Evolutionary conservation across 1,284 basidiomycete genomes (phyloP), one percentile per base, ranked within the genome.

Genomic region (Ceratobasidium sp.): DNA sequence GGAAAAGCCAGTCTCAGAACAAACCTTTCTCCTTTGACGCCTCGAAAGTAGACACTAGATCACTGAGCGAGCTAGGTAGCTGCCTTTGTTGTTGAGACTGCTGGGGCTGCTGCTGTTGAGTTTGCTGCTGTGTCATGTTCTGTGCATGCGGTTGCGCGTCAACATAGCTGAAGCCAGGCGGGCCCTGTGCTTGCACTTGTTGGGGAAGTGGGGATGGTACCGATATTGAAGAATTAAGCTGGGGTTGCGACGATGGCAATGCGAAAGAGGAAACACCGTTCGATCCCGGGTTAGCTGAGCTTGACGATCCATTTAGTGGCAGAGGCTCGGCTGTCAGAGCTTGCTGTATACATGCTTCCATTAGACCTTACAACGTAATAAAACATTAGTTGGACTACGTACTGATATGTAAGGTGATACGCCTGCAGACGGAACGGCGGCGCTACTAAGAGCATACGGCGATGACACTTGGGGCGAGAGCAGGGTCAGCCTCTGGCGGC

Each of bases 31-130:
- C 95, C 85, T 97, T 99, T 79, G 95, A 96, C 64, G 90, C 93
- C 85, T 99, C 97, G 82, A 99, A 99, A 63, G 95, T 97, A 42
- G 93, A 91, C 54, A 99, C 97, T 69, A 99, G 88, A 83, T 98
- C 97, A 20, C 95, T 94, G 81, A 99, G 83, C 58, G 93, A 94
- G 58, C 92, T 92, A 74, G 90, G 96, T 88, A 61, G 81, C 80
- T 77, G 80, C 42, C 81, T 80, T 64, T 80, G 80, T 75, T 82
- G 68, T 31, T 76, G 78, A 15, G 53, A 26, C 42, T 75, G 74
- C 45, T 77, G 67, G 54, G 74, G 79, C 73, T 77, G 78, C 28
- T 76, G 60, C 60, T n/a, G 65, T 39, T 75, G 79, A n/a, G 81
- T 79, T 61, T 80, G 80, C 75, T 82, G 69, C 15, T 73, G 77